Evolutionary conservation across 2,329 filamentous ascomycete genomes (phyloP).

Genomic region (Hypoxylon sp.): DNA sequence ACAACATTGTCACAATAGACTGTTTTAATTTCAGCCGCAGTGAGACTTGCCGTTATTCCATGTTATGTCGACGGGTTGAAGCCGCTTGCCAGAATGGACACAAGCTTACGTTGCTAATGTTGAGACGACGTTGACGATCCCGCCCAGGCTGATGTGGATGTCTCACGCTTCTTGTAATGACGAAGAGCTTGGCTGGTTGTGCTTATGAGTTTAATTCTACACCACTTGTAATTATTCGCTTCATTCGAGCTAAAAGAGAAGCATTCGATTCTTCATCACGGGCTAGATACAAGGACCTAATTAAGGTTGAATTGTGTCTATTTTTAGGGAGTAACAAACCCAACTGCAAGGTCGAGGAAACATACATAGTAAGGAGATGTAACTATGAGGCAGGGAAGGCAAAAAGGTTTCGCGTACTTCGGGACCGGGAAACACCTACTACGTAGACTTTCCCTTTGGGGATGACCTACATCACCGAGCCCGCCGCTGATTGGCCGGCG

Average conservation of each 20-base stretch:
- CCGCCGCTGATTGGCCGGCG: constrained; percentile 32
- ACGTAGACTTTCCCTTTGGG: constrained; percentile 21
- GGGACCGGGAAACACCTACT: constrained; percentile 29
- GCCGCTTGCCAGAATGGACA: constrained; percentile 10
- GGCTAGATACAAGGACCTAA: constrained; percentile 7
- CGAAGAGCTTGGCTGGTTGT: constrained; percentile 15
- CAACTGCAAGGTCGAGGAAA: neutral
- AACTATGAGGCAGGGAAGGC: constrained; percentile 8
- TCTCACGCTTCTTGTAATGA: constrained; percentile 21
- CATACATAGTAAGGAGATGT: neutral
- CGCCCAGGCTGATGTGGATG: constrained; percentile 13
- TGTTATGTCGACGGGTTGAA: constrained; percentile 9
- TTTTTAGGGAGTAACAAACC: constrained; percentile 17
- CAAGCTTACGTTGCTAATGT: constrained; percentile 20
- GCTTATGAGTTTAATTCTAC: constrained; percentile 26
- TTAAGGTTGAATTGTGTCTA: constrained; percentile 32
- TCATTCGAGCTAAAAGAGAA: constrained; percentile 5
- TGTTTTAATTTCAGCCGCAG: constrained; percentile 33
- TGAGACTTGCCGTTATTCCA: constrained; percentile 15
- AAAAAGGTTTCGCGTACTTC: constrained; percentile 20
- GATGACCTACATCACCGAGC: constrained; percentile 20
- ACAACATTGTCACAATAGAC: constrained; percentile 51
- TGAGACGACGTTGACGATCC: constrained; percentile 3
- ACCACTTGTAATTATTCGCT: neutral
- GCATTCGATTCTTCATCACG: constrained; percentile 16